Base-by-base conservation (phyloP, 495 filamentous ascomycete species). In the Penicillium coffeae region DNA sequence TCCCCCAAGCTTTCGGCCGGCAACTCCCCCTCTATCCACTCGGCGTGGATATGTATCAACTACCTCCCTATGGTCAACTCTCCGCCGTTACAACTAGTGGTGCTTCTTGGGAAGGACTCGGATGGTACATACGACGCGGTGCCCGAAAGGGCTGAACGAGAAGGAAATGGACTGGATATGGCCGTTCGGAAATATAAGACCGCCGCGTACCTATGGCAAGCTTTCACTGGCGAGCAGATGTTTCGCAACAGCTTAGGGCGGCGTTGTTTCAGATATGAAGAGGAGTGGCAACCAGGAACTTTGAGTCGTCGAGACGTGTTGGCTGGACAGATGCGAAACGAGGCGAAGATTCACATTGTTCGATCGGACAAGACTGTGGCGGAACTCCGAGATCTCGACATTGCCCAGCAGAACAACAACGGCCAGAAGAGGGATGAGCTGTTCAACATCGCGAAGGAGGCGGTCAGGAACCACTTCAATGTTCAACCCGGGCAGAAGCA, bases 161-260 rank as follows among this genome's bases (percentile, higher is more conserved):
- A 95, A 74, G 90, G 87, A 3, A 92, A 92, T 60, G 79, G 77
- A 2, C 58, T 96, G 22, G 86, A 92, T 2, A 81, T 75, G 10
- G 91, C 91, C 0, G 78, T 93, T 53, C 78, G 80, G 47, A 96
- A 96, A 65, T 95, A 88, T 58, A 80, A 89, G 45, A 94, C 90
- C 83, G 84, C 89, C 18, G 90, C 89, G 14, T 94, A 96, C 62
- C 76, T 96, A 2, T 96, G 91, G 91, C 91, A 96, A 63, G 89
- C 90, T 7, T 96, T 93, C 59, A 96, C 91, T 0, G 88, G 87
- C 10, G 90, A 95, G 60, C 90, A 96, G 62, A 96, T 96, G 90
- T 85, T 80, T 64, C 87, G 89, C 48, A 86, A 92, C 64, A 84
- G 82, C 38, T 78, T 96, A 44, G 89, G 89, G 2, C 79, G 91